phyloP scores from a whole-genome alignment of 2,329 filamentous ascomycete species.

The Allantophomopsis cytisporea region DNA sequence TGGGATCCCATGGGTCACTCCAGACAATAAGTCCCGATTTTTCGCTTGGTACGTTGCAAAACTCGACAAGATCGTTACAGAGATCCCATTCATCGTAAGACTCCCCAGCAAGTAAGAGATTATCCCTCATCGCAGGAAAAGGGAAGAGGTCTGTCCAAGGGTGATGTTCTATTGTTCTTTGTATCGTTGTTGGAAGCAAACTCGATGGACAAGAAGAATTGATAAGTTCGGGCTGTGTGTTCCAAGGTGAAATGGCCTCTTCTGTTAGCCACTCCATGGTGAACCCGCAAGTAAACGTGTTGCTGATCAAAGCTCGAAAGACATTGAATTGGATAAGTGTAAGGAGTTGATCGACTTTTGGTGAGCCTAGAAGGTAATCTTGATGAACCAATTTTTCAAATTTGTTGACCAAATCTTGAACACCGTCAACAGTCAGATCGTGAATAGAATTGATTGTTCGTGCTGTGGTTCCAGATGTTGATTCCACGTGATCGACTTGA shows the following conservation, averaged over 20 bases:
- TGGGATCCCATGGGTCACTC: constrained; percentile 20
- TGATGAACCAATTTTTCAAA: constrained; percentile 1
- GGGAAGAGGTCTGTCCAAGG: constrained; percentile 23
- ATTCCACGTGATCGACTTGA: background rate
- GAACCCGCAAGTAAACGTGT: constrained; percentile 3
- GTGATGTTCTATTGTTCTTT: constrained; percentile 22
- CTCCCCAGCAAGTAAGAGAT: constrained; percentile 19
- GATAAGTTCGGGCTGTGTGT: background rate
- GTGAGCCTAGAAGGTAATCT: constrained; percentile 5
- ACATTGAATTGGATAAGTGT: constrained; percentile 12
- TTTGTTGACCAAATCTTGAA: background rate
- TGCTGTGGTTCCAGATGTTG: background rate
- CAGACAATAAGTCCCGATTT: constrained; percentile 21
- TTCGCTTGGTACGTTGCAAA: constrained; percentile 3
- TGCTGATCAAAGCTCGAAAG: constrained; percentile 8
- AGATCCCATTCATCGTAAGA: constrained; percentile 19
- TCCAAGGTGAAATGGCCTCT: constrained; percentile 3
- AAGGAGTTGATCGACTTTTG: constrained; percentile 6
- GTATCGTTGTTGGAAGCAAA: constrained; percentile 22
- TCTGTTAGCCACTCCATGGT: constrained; percentile 1
- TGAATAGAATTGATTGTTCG: background rate
- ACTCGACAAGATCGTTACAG: constrained; percentile 21
- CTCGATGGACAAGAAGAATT: background rate
- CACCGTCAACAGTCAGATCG: background rate
- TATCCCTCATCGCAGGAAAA: constrained; percentile 24